phyloP scores from a whole-genome alignment of 176 grass and related monocot species.

The Elaeis guineensis region DNA sequence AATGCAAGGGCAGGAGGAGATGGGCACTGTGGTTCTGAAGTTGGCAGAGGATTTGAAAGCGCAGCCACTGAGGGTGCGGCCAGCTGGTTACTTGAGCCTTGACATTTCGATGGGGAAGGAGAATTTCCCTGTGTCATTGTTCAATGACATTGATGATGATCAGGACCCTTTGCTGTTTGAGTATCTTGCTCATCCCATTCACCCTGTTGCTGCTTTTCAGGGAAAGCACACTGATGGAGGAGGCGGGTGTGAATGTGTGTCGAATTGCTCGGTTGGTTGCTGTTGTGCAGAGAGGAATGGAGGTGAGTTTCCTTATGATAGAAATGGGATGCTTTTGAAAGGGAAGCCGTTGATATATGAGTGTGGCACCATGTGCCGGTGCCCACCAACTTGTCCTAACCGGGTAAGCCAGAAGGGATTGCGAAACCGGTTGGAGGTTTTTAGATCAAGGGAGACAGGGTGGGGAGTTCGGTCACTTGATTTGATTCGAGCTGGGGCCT shows the following conservation, averaged over 20 bases:
- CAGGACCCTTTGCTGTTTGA: constrained; percentile 74
- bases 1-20: constrained; percentile 83
- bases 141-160: constrained; percentile 88
- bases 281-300: constrained; percentile 71
- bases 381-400: constrained; percentile 69
- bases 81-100: constrained; percentile 69
- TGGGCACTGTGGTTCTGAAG: constrained; percentile 67
- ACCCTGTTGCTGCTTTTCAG: constrained; percentile 58
- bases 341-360: constrained; percentile 90
- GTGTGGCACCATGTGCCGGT: constrained; percentile 73
- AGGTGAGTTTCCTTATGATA: constrained; percentile 77
- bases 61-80: constrained; percentile 43
- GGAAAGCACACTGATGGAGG: constrained; percentile 60
- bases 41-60: constrained; percentile 68
- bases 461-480: constrained; percentile 96
- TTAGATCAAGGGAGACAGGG: constrained; percentile 81
- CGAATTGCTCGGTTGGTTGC: constrained; percentile 68
- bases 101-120: constrained; percentile 85
- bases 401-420: constrained; percentile 90
- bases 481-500: constrained; percentile 79
- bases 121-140: constrained; percentile 50
- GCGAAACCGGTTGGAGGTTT: constrained; percentile 68
- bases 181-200: constrained; percentile 67
- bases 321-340: constrained; percentile 46
- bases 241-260: constrained; percentile 57